Evolutionary conservation across 2,329 filamentous ascomycete genomes (phyloP), one percentile per base, ranked within the genome.

Genomic region (Beauveria caledonica): DNA sequence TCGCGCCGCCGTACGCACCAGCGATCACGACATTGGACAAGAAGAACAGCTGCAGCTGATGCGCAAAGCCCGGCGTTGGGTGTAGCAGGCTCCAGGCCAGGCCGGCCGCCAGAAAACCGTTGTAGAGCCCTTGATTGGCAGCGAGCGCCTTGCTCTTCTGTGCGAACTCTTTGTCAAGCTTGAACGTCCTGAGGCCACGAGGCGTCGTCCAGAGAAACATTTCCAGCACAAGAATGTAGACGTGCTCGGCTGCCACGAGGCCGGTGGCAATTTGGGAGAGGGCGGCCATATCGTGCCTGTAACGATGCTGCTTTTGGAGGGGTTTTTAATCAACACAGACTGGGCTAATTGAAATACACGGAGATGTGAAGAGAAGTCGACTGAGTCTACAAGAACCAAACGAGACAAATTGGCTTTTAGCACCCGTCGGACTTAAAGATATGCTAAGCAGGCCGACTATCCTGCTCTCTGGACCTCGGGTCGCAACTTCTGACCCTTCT

Each of bases 61-160:
- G 64, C 17, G 71, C 73, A 61, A 81, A 75, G 42, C 69, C 73
- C 7, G 69, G 58, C 6, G 72, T 71, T 1, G 78, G 77, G 64
- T 81, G 78, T 3, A 70, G n/a, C n/a, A 80, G 63, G 3, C 75
- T 73, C 79, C 79, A 81, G 27, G 70, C 61, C 2, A 81, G 67
- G 0, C 79, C 79, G 1, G 78, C 78, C 3, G 78, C 75, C n/a
- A 81, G 70, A 59, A 81, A 80, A 46, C 79, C 78, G 65, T 81
- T 81, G 70, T 81, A 81, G 6, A 81, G 71, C 21, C 79, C 79
- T 66, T 81, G 78, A 67, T 81, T 81, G 57, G 76, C 76, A 51
- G 77, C 79, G 40, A 81, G 69, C 4, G 70, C 65, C 62, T 73
- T 74, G 3, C 77, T 79, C 67, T 78, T 65, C 44, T 74, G 67